Evolutionary conservation across 202 grass and related monocot genomes (phyloP), one percentile per base, ranked within the genome.

Genomic region (Musa balbisiana): DNA sequence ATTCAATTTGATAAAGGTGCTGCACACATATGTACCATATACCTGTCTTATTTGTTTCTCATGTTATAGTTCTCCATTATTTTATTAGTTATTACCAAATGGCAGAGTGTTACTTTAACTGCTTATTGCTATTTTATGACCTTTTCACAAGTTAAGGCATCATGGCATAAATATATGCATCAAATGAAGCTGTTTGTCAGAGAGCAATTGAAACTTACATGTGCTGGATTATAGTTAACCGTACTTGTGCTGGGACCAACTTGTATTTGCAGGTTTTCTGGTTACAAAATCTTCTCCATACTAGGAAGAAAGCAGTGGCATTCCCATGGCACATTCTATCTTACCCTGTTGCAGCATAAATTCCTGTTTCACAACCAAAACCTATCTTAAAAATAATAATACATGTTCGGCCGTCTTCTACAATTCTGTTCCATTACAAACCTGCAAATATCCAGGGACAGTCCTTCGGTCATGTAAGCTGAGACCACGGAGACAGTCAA

Each of bases 261-360:
- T 67, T 11, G 24, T 69, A 51, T 69, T 16, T 69, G 33, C 67
- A 70, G 67, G 67, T 70, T 19, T 70, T 70, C n/a, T 5, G 43
- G 15, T 70, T 10, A 51, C 14, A 49, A 15, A 70, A 67, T 70
- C 67, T 70, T 16, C 15, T 51, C 25, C 33, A 10, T 0, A 1
- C 11, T 19, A 19, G 11, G 51, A 70, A 67, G 24, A 49, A 51
- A 70, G 8, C 43, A 51, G 20, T 49, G 51, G 17, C 25, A 51
- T 20, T 20, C 16, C 43, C 67, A 96, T 96, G 93, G 82, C 86
- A 4, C 80, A 85, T 80, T 81, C 87, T 70, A 49, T 43, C 66
- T 73, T 75, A 1, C 71, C 80, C 0, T 53, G 78, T 33, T 96
- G 69, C 82, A 77, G 22, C 76, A 87, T 88, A 67, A 87, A 65